These are phyloP conservation scores for Suaeda aralocaspica DNA, from an alignment of 148 eudicot species.

Conservation along the genomic window DNA sequence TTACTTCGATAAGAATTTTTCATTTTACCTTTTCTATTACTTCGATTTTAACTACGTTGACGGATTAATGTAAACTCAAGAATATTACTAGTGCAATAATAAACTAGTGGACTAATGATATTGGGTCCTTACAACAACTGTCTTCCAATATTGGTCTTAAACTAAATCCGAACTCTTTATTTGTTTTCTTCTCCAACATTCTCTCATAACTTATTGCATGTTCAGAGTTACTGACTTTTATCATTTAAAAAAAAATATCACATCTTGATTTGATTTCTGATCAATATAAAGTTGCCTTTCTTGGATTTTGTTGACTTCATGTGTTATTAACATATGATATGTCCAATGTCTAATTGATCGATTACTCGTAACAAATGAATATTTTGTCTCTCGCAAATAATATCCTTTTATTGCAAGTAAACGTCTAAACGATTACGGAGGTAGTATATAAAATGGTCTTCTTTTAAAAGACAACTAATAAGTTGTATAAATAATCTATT, in stretches of 20 bases:
- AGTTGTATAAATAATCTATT: too few species aligned
- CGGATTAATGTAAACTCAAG: too few species aligned
- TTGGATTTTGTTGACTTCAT: slow-evolving; percentile 11
- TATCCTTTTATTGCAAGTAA: too few species aligned
- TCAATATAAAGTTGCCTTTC: neutral
- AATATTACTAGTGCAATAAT: too few species aligned
- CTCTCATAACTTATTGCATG: slow-evolving; percentile 24
- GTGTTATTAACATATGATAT: slow-evolving; percentile 1
- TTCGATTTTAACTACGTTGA: too few species aligned
- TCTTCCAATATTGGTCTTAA: slow-evolving; percentile 6
- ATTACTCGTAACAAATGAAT: too few species aligned
- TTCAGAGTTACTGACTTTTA: slow-evolving; percentile 18
- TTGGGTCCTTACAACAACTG: slow-evolving; percentile 16
- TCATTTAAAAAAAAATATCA: slow-evolving; percentile 15
- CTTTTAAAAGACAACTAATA: too few species aligned
- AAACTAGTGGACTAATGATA: neutral
- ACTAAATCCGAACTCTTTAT: neutral
- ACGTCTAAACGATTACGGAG: too few species aligned
- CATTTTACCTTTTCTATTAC: too few species aligned
- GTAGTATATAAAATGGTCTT: too few species aligned
- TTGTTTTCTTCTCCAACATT: slow-evolving; percentile 21
- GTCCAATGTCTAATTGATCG: neutral
- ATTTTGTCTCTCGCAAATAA: too few species aligned
- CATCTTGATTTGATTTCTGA: neutral
- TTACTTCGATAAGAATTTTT: too few species aligned